Evolutionary conservation across 345 rosid species (phyloP), one percentile per base, ranked within the genome.

Genomic region (Erodium maritimum): DNA sequence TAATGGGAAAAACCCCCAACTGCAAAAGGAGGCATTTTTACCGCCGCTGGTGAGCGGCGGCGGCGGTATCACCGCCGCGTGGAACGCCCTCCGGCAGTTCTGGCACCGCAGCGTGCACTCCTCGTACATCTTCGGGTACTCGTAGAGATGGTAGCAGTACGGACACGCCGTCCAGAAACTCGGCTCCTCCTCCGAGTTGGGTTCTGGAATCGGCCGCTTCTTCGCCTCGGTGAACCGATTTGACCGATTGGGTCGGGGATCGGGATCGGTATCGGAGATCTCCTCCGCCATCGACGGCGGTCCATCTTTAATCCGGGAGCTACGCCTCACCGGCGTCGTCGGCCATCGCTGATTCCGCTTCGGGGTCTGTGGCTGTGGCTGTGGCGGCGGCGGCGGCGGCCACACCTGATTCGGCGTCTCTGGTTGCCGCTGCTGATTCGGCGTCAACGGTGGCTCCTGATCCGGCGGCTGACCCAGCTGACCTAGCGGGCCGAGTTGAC

Each of bases 101-200:
- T 87, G 95, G 69, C 99, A 93, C 61, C 67, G 79, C 51, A 93
- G 73, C 4, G 78, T 67, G 33, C 97, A 90, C 24, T 82, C 97
- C 66, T 87, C 86, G 17, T 85, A 93, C 18, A 13, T 79, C 69
- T 78, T 82, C 0, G 84, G 79, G 63, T 89, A 93, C 78, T 93
- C 97, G 33, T 76, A 90, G 17, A 93, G 75, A 10, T 73, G 60
- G 60, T 52, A 90, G 61, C 99, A 93, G 67, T 87, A 90, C 0
- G 97, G 97, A 21, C 99, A 90, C 46, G 95, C 80, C 0, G 99
- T 90, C 99, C 97, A 90, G 76, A 94, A 90, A 65, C 84, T 77
- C 75, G 74, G 8, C 21, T 66, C 67, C 25, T 45, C 20, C 81
- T 57, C 25, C 17, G 25, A 21, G 14, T 21, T 24, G 11, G 56